phyloP scores from a whole-genome alignment of 805 yeast genomes.

The Schwanniomyces vanrijiae region DNA sequence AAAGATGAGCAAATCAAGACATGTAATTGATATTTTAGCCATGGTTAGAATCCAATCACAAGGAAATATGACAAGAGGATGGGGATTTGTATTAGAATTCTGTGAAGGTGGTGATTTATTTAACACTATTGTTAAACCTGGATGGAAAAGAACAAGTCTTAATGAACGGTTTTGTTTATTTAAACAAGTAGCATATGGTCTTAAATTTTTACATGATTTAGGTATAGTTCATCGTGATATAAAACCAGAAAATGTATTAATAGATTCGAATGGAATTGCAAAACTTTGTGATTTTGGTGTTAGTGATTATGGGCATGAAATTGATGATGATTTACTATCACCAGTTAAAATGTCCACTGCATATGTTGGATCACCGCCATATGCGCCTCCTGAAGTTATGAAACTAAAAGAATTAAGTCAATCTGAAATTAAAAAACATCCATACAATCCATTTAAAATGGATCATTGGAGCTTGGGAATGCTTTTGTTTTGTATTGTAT shows the following conservation, averaged over 20 bases:
- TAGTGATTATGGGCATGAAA: slow-evolving; percentile 60
- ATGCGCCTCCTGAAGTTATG: slow-evolving; percentile 77
- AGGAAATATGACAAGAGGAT: slow-evolving; percentile 56
- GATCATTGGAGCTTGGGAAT: slow-evolving; percentile 78
- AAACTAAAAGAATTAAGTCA: slow-evolving; percentile 37
- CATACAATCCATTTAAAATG: slow-evolving; percentile 65
- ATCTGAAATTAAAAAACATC: slow-evolving; percentile 34
- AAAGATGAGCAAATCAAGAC: slow-evolving; percentile 53
- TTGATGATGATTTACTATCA: slow-evolving; percentile 48
- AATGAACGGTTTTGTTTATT: slow-evolving; percentile 63
- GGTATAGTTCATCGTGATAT: slow-evolving; percentile 74
- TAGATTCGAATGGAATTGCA: slow-evolving; percentile 59
- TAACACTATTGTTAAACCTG: slow-evolving; percentile 51
- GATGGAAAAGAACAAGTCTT: slow-evolving; percentile 56
- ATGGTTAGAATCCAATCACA: slow-evolving; percentile 59
- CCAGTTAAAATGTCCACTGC: slow-evolving; percentile 41
- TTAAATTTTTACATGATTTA: slow-evolving; percentile 59
- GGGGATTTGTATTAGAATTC: slow-evolving; percentile 74
- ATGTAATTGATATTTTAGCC: slow-evolving; percentile 57
- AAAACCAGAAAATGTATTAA: slow-evolving; percentile 70
- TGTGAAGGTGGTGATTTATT: slow-evolving; percentile 66
- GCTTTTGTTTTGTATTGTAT: slow-evolving; percentile 58
- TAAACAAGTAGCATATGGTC: slow-evolving; percentile 65
- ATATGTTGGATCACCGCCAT: slow-evolving; percentile 79
- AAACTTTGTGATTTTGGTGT: slow-evolving; percentile 80